Percentiles rank a stretch among this genome's conserved stretches.
These are phyloP conservation scores for Xylaria sp. DNA, from an alignment of 2,329 filamentous ascomycete species.

Conservation along the genomic window DNA sequence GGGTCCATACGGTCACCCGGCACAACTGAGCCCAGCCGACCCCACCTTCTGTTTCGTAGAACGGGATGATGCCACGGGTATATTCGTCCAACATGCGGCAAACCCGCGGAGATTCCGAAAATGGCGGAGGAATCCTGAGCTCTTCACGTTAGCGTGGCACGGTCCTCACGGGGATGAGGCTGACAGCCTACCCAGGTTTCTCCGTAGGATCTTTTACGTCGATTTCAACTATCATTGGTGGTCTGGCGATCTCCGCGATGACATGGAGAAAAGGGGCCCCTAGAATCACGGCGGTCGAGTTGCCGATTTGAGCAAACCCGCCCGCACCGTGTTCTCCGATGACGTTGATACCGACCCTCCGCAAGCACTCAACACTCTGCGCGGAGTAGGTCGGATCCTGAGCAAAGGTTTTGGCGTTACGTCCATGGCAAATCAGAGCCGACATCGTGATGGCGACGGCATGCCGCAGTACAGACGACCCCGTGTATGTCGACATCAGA, in stretches of 20 bases:
- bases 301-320: constrained; percentile 41
- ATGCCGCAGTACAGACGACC: constrained; percentile 23
- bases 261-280: constrained; percentile 41
- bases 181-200: too few relatives aligned
- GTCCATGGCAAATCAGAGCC: constrained; percentile 5
- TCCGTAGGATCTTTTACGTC: too few relatives aligned
- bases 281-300: constrained; percentile 39
- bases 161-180: too few relatives aligned
- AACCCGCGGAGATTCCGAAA: too few relatives aligned
- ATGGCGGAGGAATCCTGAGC: too few relatives aligned
- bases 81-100: too few relatives aligned
- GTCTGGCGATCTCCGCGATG: constrained; percentile 41
- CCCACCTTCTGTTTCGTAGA: too few relatives aligned
- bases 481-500: constrained; percentile 13
- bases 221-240: constrained; percentile 28
- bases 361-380: constrained; percentile 13
- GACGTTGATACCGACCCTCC: constrained; percentile 23
- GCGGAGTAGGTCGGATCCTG: constrained; percentile 30
- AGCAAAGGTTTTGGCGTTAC: constrained; percentile 22
- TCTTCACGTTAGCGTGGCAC: too few relatives aligned
- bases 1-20: too few relatives aligned
- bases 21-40: too few relatives aligned
- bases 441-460: constrained; percentile 27
- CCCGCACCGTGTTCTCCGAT: constrained; percentile 29
- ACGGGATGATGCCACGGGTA: too few relatives aligned